phyloP scores from a whole-genome alignment of 2,329 filamentous ascomycete species.

The Rasamsonia emersonii region DNA sequence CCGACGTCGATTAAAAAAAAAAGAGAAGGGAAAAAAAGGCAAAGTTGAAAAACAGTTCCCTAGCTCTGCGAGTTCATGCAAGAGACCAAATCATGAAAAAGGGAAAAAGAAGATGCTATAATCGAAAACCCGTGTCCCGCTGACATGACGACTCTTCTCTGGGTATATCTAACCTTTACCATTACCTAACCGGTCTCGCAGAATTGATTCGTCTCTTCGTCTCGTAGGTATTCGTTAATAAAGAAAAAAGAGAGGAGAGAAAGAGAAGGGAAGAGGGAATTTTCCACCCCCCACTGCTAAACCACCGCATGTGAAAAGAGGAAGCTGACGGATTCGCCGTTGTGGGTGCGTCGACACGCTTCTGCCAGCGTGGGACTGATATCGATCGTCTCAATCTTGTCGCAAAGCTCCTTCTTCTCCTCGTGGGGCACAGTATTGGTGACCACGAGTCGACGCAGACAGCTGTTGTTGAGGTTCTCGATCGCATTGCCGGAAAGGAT shows the following conservation, averaged over 20 bases:
- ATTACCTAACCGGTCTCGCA: too few species aligned
- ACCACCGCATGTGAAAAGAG: slow-evolving; percentile 41
- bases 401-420: slow-evolving; percentile 70
- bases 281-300: slow-evolving; percentile 11
- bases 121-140: too few species aligned
- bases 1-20: too few species aligned
- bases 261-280: slow-evolving; percentile 1
- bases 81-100: too few species aligned
- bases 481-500: slow-evolving; percentile 85
- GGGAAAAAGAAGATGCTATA: too few species aligned
- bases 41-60: too few species aligned
- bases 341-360: slow-evolving; percentile 42
- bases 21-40: too few species aligned
- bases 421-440: slow-evolving; percentile 81
- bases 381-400: slow-evolving; percentile 81
- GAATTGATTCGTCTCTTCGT: slow-evolving; percentile 15
- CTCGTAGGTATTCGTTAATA: slow-evolving; percentile 14
- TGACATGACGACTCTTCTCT: too few species aligned
- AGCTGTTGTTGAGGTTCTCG: slow-evolving; percentile 71
- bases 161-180: too few species aligned
- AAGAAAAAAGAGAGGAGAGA: slow-evolving; percentile 8
- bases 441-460: slow-evolving; percentile 70
- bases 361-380: slow-evolving; percentile 65
- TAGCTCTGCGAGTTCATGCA: too few species aligned
- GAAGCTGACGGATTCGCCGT: slow-evolving; percentile 45